phyloP scores from a whole-genome alignment of 177 flowering plant species.

The Vitis hybrid region DNA sequence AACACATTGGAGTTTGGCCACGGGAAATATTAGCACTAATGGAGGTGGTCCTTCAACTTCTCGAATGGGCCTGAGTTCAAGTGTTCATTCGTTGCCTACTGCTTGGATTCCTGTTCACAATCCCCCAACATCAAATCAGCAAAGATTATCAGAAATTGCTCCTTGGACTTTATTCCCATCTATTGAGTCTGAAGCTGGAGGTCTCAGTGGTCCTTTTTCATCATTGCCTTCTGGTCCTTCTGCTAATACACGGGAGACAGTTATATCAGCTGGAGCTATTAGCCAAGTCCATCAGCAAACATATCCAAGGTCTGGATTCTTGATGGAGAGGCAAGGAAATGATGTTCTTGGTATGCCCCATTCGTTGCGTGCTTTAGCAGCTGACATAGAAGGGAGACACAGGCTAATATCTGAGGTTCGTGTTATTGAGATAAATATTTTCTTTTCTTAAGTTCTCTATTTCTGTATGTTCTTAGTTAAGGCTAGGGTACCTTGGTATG shows the following conservation, averaged over 20 bases:
- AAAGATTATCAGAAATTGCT: slow-evolving; percentile 41
- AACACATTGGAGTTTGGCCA: slow-evolving; percentile 32
- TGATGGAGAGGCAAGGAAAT: slow-evolving; percentile 34
- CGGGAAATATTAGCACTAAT: slow-evolving; percentile 20
- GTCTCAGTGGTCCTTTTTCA: slow-evolving; percentile 36
- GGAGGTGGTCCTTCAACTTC: slow-evolving; percentile 24
- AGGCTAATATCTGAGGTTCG: slow-evolving; percentile 53
- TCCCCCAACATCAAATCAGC: slow-evolving; percentile 24
- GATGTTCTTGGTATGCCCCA: slow-evolving; percentile 28
- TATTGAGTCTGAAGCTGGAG: slow-evolving; percentile 45
- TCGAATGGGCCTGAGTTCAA: slow-evolving; percentile 23
- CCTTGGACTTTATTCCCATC: slow-evolving; percentile 58
- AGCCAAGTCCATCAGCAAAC: slow-evolving; percentile 26
- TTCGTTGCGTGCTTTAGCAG: slow-evolving; percentile 37
- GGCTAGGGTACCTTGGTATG: too few relatives aligned
- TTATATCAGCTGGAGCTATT: slow-evolving; percentile 24
- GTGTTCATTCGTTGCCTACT: slow-evolving; percentile 23
- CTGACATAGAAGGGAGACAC: slow-evolving; percentile 50
- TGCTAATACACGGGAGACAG: slow-evolving; percentile 26
- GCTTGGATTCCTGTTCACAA: slow-evolving; percentile 21
- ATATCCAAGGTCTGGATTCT: slow-evolving; percentile 27
- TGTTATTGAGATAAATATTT: background rate
- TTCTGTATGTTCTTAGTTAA: background rate
- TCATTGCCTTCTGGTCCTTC: slow-evolving; percentile 35
- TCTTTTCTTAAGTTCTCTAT: background rate